These are phyloP conservation scores for Hibiscus mutabilis DNA, from an alignment of 345 rosid genomes.

Conservation along the genomic window DNA sequence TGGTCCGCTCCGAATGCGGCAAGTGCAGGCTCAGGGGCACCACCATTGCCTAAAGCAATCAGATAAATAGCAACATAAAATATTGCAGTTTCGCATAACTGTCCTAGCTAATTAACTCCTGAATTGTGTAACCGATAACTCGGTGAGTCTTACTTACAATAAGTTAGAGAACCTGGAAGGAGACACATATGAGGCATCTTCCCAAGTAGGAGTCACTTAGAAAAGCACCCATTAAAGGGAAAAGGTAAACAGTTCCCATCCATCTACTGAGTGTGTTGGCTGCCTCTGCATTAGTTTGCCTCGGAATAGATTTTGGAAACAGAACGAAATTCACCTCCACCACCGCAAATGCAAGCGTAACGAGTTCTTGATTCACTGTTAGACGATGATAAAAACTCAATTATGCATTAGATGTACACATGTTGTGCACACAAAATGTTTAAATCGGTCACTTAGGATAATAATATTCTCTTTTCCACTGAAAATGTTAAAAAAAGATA, in stretches of 20 bases:
- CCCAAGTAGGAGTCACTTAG: constrained; percentile 31
- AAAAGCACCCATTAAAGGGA: constrained; percentile 35
- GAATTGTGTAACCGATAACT: background rate
- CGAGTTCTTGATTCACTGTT: too few species aligned
- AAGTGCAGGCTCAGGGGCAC: constrained; percentile 23
- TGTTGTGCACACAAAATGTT: too few species aligned
- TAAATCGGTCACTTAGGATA: too few species aligned
- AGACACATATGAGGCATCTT: constrained; percentile 28
- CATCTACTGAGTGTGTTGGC: constrained; percentile 23
- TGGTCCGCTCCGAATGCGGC: constrained; percentile 7
- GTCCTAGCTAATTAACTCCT: background rate
- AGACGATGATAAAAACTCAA: too few species aligned
- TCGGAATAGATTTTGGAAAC: constrained; percentile 25
- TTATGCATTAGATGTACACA: too few species aligned
- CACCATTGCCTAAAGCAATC: constrained; percentile 28
- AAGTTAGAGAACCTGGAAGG: constrained; percentile 26
- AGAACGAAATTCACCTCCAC: constrained; percentile 33
- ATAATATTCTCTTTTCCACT: too few species aligned
- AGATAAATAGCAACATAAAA: constrained; percentile 25
- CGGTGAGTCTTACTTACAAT: constrained; percentile 14
- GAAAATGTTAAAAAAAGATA: too few species aligned
- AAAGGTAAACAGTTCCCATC: constrained; percentile 28
- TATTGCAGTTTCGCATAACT: constrained; percentile 18
- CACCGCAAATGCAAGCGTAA: constrained; percentile 21
- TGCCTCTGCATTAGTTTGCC: too few species aligned